Evolutionary conservation across 257 asterid species (phyloP).

Genomic region (Solanum pennellii): DNA sequence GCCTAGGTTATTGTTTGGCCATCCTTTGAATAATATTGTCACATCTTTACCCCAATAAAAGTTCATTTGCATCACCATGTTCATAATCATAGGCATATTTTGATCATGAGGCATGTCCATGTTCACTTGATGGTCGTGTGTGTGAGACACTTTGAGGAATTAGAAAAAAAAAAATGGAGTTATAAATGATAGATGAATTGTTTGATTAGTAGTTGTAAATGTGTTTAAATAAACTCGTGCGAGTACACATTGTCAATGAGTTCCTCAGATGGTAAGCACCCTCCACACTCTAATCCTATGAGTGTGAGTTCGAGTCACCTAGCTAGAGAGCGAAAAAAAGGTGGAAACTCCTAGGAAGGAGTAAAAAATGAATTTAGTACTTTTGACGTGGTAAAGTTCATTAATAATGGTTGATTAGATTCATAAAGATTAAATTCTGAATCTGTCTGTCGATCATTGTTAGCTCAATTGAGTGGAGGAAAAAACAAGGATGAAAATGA

Average conservation of each 20-base stretch:
- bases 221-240: background rate
- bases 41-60: conserved; percentile 32
- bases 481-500: background rate
- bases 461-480: background rate
- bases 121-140: background rate
- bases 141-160: background rate
- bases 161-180: background rate
- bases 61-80: conserved; percentile 27
- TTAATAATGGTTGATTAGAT: background rate
- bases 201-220: background rate
- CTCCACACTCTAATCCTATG: background rate
- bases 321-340: background rate
- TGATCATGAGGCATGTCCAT: background rate
- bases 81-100: background rate
- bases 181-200: background rate
- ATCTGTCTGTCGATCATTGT: background rate
- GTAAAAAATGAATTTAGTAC: background rate
- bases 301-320: rapidly evolving
- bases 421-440: background rate
- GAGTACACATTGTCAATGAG: background rate
- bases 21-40: conserved; percentile 16
- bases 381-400: background rate
- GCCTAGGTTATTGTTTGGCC: conserved; percentile 32
- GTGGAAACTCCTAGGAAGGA: background rate
- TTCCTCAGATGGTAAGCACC: background rate